Evolutionary conservation across 441 rosid genomes (phyloP).

Genomic region (Gossypium schwendimanii): DNA sequence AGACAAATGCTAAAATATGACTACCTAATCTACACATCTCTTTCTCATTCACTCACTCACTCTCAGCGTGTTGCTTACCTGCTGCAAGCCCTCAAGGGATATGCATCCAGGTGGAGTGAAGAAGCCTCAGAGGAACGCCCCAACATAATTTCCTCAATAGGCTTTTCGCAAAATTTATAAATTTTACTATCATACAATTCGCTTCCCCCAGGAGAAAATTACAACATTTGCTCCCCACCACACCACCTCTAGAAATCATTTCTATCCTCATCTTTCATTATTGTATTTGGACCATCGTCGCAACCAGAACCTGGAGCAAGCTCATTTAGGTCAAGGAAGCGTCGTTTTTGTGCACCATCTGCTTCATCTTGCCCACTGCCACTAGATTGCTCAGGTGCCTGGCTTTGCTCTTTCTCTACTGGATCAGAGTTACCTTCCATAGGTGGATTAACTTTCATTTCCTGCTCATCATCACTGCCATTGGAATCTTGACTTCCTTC

Average conservation of each 20-base stretch:
- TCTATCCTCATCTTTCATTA: conserved; percentile 60
- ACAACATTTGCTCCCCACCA: conserved; percentile 28
- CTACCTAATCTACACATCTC: conserved; percentile 54
- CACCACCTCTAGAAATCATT: conserved; percentile 48
- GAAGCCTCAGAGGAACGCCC: conserved; percentile 33
- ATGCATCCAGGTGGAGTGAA: conserved; percentile 33
- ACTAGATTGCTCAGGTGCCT: conserved; percentile 38
- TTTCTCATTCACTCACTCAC: too few species aligned
- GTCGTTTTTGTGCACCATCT: conserved; percentile 52
- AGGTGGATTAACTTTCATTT: conserved; percentile 42
- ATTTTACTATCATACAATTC: conserved; percentile 43
- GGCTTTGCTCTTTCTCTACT: conserved; percentile 40
- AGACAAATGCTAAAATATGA: conserved; percentile 45
- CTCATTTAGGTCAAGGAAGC: conserved; percentile 86
- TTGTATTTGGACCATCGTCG: conserved; percentile 74
- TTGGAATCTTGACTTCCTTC: conserved; percentile 65
- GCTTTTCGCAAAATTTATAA: conserved; percentile 50
- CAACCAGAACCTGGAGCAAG: conserved; percentile 89
- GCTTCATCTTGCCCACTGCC: conserved; percentile 56
- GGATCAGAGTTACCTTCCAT: conserved; percentile 35
- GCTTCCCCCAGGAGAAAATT: conserved; percentile 21
- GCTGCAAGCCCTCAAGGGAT: conserved; percentile 31
- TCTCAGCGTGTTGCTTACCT: conserved; percentile 33
- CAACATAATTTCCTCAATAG: conserved; percentile 21
- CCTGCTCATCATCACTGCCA: conserved; percentile 50